Evolutionary conservation across 345 rosid species (phyloP), one percentile per base, ranked within the genome.

Genomic region (rapeseed (Brassica napus)): DNA sequence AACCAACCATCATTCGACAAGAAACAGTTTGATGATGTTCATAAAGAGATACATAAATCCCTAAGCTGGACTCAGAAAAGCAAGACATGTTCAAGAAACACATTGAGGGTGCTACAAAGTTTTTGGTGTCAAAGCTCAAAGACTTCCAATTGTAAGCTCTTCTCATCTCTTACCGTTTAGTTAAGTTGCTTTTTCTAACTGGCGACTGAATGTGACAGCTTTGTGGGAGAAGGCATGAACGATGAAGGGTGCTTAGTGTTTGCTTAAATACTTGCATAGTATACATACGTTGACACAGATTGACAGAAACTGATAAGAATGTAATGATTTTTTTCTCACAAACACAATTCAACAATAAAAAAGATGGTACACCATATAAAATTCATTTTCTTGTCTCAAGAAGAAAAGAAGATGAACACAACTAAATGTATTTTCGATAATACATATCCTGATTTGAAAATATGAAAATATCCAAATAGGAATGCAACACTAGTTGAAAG

Each of bases 201-300:
- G 54, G 64, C 14, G 39, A 34, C 10, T 65, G 32, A 26, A 37
- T 31, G 54, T 68, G 15, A 84, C 90, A 90, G 98, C 64, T 94
- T 94, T 68, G 93, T 92, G 70, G 97, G 98, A 12, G 98, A 94
- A 87, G 90, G 98, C 85, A 88, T 91, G 97, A 86, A 84, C 4
- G 97, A 88, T 15, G 95, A 94, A 69, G 86, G 85, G 7, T 28
- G 81, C 78, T 10, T 91, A 37, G 39, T 35, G 80, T 83, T 92
- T 71, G 98, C 97, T 16, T 91, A 4, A 47, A 10, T 47, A 12
- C 54, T 47, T 47, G 15, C 4, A 44, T 12, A 11, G 1, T 44
- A 11, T 3, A 44, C 4, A 44, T 12, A 44, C 52, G 15, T 1
- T 2, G 54, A 7, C 26, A 55, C 11, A 57, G 0, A 9, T 16